Evolutionary conservation across 257 asterid genomes (phyloP).

Genomic region (Sherardia arvensis): DNA sequence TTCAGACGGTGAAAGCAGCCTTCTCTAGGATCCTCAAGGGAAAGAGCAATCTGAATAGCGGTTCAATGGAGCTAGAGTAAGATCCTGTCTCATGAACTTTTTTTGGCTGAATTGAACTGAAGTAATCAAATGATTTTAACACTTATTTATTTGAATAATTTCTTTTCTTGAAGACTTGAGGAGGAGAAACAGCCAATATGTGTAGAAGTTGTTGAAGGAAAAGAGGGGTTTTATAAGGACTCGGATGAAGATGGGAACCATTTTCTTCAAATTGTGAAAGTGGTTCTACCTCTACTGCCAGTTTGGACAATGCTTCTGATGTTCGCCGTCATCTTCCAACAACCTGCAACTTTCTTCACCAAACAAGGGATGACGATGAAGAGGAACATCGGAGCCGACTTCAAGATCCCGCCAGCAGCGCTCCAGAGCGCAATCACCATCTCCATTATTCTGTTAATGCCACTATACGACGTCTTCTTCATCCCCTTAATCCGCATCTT

Average conservation of each 20-base stretch:
- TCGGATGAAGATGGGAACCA: slow-evolving; percentile 15
- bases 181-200: slow-evolving; percentile 30
- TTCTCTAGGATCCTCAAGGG: slow-evolving; percentile 28
- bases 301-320: slow-evolving; percentile 73
- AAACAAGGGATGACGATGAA: slow-evolving; percentile 91
- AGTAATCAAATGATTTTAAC: too few relatives aligned
- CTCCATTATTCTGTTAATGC: slow-evolving; percentile 73
- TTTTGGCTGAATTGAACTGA: too few relatives aligned
- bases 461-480: slow-evolving; percentile 57
- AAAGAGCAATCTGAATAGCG: slow-evolving; percentile 16
- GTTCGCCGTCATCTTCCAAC: slow-evolving; percentile 91
- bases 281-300: slow-evolving; percentile 52
- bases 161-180: slow-evolving; percentile 42
- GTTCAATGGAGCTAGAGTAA: slow-evolving; percentile 57
- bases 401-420: slow-evolving; percentile 95
- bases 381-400: slow-evolving; percentile 46
- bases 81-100: too few relatives aligned
- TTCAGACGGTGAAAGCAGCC: slow-evolving; percentile 32
- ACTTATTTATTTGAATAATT: too few relatives aligned
- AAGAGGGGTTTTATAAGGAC: not conserved
- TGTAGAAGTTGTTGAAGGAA: slow-evolving; percentile 21
- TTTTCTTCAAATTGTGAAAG: slow-evolving; percentile 30
- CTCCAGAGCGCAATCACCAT: slow-evolving; percentile 85
- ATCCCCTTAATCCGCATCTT: slow-evolving; percentile 50
- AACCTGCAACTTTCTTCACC: slow-evolving; percentile 89